Base-by-base conservation (phyloP, 768 basidiomycete genomes). In the Pulveroboletus sp. region DNA sequence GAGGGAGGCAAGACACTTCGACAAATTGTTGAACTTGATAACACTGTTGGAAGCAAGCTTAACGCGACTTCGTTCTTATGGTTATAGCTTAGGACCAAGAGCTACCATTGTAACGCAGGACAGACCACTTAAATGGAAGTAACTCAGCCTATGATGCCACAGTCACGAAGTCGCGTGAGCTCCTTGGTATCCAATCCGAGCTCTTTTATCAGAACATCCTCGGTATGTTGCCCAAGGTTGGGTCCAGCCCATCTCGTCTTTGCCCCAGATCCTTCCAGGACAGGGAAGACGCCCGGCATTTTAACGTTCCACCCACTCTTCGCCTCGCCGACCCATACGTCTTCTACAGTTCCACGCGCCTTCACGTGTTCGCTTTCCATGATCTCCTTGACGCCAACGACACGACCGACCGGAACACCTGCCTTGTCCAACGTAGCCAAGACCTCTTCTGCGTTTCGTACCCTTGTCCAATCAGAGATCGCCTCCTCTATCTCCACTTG, bases 211-310 rank as follows among this genome's bases (percentile, higher is more conserved):
- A 82, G 57, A 17, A 82, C 72, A 38, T 76, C 71, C 15, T 77
- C 71, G 0, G 81, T 82, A 60, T 82, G 81, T 46, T 69, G 64
- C 4, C 85, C 85, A n/a, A 86, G 68, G 52, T 83, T 73, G 2
- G 84, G 84, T 0, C 84, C 84, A 26, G 83, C 84, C 83, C 83
- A 86, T 53, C 72, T 75, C 2, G 84, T 82, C 56, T 71, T 71
- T 5, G 77, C 67, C 38, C 82, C 73, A 26, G 77, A 77, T 13
- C 81, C 82, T 50, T 84, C 77, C 46, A 87, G 62, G 45, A 81
- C 64, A 7, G 84, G 85, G 53, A 82, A 81, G 26, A 82, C 82
- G 26, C 75, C 76, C 36, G 76, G 73, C 82, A 87, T 83, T 65
- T 84, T 86, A 50, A 86, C 75, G 36, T 65, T 77, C 84, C 84